phyloP scores from a whole-genome alignment of 2,329 filamentous ascomycete species.

The Colletotrichum lindemuthianum region DNA sequence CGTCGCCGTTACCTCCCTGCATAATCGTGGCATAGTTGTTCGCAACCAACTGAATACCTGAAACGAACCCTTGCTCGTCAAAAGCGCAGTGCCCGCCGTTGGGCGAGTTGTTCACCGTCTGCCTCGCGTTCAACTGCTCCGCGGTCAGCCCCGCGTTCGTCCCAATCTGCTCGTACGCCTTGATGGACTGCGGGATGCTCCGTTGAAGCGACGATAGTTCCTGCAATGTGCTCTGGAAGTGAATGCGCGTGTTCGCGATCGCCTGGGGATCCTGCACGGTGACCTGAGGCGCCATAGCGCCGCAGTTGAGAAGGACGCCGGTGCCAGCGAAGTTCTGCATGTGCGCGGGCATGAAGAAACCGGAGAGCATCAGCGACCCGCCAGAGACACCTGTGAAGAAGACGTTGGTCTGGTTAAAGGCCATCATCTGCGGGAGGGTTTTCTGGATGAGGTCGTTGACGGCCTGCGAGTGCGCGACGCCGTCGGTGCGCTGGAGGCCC shows the following conservation, averaged over 20 bases:
- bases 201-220: constrained; percentile 61
- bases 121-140: constrained; percentile 58
- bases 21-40: constrained; percentile 63
- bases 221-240: constrained; percentile 65
- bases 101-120: constrained; percentile 67
- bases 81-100: constrained; percentile 68
- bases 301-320: constrained; percentile 67
- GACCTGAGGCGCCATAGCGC: constrained; percentile 64
- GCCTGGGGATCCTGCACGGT: constrained; percentile 55
- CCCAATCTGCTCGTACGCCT: constrained; percentile 61
- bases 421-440: constrained; percentile 61
- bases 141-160: constrained; percentile 53
- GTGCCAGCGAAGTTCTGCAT: constrained; percentile 60
- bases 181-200: constrained; percentile 60
- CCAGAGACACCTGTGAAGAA: constrained; percentile 69
- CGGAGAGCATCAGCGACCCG: constrained; percentile 62
- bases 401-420: constrained; percentile 62
- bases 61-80: constrained; percentile 62
- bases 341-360: constrained; percentile 67
- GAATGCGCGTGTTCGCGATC: constrained; percentile 58
- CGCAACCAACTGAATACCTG: constrained; percentile 67
- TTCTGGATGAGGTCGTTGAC: constrained; percentile 62
- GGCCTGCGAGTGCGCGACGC: constrained; percentile 64
- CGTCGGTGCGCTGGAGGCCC: constrained; percentile 63
- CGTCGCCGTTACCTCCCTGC: constrained; percentile 60